phyloP scores from a whole-genome alignment of 495 filamentous ascomycete species.

The Hyaloscypha finlandica region DNA sequence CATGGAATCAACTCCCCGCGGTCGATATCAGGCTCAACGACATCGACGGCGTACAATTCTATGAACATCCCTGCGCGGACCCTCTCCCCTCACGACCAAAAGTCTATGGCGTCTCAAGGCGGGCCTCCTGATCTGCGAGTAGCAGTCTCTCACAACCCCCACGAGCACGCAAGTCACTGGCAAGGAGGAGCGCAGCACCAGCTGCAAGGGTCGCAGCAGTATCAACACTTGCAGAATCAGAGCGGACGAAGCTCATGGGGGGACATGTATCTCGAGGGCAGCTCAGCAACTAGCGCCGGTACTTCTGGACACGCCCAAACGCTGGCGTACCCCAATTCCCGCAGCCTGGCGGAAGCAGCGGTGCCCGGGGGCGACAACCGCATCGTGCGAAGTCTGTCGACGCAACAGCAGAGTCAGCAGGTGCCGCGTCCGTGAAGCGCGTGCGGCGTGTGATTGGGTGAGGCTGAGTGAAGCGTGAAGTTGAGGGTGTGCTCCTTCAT shows the following conservation, averaged over 20 bases:
- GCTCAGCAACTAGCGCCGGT: slow-evolving; percentile 24
- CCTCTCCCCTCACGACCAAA: slow-evolving; percentile 29
- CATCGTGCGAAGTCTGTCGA: slow-evolving; percentile 12
- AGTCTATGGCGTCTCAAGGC: slow-evolving; percentile 20
- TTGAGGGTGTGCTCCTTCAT: slow-evolving; percentile 29
- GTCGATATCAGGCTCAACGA: slow-evolving; percentile 29
- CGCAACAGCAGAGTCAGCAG: slow-evolving; percentile 27
- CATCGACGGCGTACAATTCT: slow-evolving; percentile 22
- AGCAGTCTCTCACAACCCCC: slow-evolving; percentile 25
- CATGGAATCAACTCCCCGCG: slow-evolving; percentile 29
- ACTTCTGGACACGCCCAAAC: slow-evolving; percentile 19
- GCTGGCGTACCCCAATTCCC: slow-evolving; percentile 14
- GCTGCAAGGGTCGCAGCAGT: slow-evolving; percentile 16
- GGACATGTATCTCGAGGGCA: slow-evolving; percentile 27
- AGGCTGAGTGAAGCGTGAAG: neutral
- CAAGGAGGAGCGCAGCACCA: slow-evolving; percentile 20
- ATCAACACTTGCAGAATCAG: slow-evolving; percentile 14
- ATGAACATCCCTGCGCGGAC: slow-evolving; percentile 26
- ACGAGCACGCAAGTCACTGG: slow-evolving; percentile 25
- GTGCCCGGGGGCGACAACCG: slow-evolving; percentile 19
- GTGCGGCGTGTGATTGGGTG: slow-evolving; percentile 21
- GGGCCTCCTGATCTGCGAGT: slow-evolving; percentile 33
- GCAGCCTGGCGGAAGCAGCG: slow-evolving; percentile 11
- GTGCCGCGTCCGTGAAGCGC: slow-evolving; percentile 23
- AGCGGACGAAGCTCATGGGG: slow-evolving; percentile 28